Evolutionary conservation across 306 rosid genomes (phyloP).

Genomic region (Pueraria montana): DNA sequence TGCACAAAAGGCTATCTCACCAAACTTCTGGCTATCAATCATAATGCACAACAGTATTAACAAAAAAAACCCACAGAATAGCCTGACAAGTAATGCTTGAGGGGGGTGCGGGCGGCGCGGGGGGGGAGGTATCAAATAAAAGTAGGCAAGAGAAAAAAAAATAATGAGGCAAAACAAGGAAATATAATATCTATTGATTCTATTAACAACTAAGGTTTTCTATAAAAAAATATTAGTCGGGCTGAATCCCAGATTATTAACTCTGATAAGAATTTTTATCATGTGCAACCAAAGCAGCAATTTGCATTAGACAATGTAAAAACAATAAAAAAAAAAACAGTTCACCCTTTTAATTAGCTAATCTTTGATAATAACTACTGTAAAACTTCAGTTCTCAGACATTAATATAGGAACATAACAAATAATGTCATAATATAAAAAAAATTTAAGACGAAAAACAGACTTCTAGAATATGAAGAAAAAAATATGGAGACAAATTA

Average conservation of each 20-base stretch:
- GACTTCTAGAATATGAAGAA: constrained; percentile 7
- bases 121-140: neutral
- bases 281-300: constrained; percentile 29
- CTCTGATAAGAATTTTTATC: constrained; percentile 6
- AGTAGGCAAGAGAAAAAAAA: constrained; percentile 41
- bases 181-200: neutral
- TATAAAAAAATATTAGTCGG: neutral
- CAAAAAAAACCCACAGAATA: constrained; percentile 19
- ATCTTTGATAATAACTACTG: constrained; percentile 19
- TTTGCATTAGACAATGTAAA: constrained; percentile 19
- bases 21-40: constrained; percentile 81
- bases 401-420: constrained; percentile 7
- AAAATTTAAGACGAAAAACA: neutral
- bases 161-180: neutral
- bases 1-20: constrained; percentile 98
- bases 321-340: constrained; percentile 16
- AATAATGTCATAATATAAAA: constrained; percentile 2
- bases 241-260: constrained; percentile 19
- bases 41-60: constrained; percentile 39
- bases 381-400: constrained; percentile 34
- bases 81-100: neutral
- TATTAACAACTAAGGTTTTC: neutral
- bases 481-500: constrained; percentile 28
- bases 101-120: too few relatives aligned
- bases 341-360: constrained; percentile 14